Conservation (phyloP, 2,329 filamentous ascomycete genomes). For the Penicillium janthinellum region DNA sequence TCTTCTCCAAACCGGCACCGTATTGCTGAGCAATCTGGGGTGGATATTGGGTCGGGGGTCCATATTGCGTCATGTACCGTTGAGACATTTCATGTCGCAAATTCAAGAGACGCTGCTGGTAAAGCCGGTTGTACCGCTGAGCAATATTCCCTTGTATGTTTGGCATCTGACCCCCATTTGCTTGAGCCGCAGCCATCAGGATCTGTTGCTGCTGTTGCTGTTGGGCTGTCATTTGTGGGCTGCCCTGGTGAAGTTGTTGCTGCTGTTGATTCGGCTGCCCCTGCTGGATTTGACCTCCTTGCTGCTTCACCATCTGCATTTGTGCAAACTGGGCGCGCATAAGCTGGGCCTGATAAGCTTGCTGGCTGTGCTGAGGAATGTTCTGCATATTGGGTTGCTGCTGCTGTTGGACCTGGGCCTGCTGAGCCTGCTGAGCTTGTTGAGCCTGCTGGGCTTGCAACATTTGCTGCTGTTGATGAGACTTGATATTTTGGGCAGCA, state of each 20-base stretch:
- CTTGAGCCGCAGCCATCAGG: constrained; percentile 43
- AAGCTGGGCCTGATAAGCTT: constrained; percentile 42
- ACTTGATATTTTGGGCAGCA: constrained; percentile 50
- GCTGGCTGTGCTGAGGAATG: constrained; percentile 30
- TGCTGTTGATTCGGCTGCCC: constrained; percentile 27
- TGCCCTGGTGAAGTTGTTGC: constrained; percentile 35
- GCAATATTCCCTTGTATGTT: constrained; percentile 35
- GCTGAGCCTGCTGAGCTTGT: constrained; percentile 29
- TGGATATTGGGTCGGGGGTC: constrained; percentile 42
- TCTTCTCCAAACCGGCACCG: constrained; percentile 39
- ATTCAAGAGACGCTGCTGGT: constrained; percentile 38
- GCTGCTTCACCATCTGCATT: constrained; percentile 42
- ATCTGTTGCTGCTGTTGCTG: constrained; percentile 41
- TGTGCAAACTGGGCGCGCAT: constrained; percentile 43
- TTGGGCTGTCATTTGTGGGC: constrained; percentile 38
- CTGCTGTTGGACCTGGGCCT: constrained; percentile 28
- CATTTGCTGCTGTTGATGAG: constrained; percentile 43
- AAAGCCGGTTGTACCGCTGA: constrained; percentile 41
- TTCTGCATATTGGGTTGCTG: constrained; percentile 20
- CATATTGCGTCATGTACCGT: constrained; percentile 42
- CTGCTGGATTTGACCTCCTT: constrained; percentile 29
- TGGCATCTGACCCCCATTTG: constrained; percentile 39
- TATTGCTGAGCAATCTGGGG: constrained; percentile 43
- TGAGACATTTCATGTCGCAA: constrained; percentile 42
- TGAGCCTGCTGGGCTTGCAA: constrained; percentile 43